Evolutionary conservation across 768 basidiomycete genomes (phyloP), one percentile per base, ranked within the genome.

Genomic region (Hemileccinum impolitum): DNA sequence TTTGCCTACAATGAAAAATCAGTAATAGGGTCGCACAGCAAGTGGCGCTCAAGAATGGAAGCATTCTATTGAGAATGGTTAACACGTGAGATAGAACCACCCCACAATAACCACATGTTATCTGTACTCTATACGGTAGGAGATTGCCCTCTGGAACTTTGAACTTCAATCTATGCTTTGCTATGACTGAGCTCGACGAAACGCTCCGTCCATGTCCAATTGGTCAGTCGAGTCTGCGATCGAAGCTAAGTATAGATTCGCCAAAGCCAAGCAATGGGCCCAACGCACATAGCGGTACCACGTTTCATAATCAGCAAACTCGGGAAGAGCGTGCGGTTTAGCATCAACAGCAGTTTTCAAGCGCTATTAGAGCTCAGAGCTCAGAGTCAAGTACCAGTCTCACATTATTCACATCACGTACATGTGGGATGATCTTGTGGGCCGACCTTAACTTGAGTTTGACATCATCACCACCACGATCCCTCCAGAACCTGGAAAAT

Each of bases 371-470:
- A 2, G 26, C 45, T 31, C 42, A 18, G 15, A 12, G 23, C 7
- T 51, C 28, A 42, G n/a, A 36, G 26, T 31, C 26, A 23, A 41
- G 18, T 26, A 21, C n/a, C 9, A 11, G 11, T 17, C 38, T 43
- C 21, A 8, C 23, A 17, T 31, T 25, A 48, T 43, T 41, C 4
- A 51, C 39, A 30, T 39, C 4, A 61, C 71, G 44, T 44, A 76
- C 75, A 37, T 72, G 72, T 26, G 75, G 72, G 23, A 75, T 54
- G 25, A 76, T 68, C 53, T 50, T 72, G 66, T 58, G 60, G 39
- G 21, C 53, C 17, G 43, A 56, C 59, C 54, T 69, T 40, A 49
- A 39, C 42, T 45, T 62, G 35, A 59, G 59, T 45, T 42, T 65
- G 18, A 60, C 26, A 4, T 51, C 37, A 11, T 59, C 46, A 3